Evolutionary conservation across 371 early-diverging fungal species (phyloP), one percentile per base, ranked within the genome.

Genomic region (Apophysomyces sp.): DNA sequence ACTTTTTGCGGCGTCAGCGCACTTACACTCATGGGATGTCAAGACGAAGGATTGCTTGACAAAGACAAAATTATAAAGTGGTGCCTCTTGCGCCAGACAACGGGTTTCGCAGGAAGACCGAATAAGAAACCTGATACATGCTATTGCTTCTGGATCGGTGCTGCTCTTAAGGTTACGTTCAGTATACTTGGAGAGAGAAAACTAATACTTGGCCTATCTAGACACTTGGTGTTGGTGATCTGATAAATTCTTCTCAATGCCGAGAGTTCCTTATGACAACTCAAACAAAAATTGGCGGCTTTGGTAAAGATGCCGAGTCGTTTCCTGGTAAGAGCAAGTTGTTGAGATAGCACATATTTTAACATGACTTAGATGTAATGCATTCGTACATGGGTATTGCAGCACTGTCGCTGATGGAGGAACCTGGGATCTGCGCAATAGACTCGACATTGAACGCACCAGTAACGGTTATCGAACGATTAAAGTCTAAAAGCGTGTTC

Each of bases 71-170:
- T 86, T 13, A 71, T 94, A n/a, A 64, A 72, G 39, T 98, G 99
- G 99, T 83, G 91, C 39, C 59, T 98, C 39, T 63, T 66, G 13
- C 83, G 93, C 9, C 97, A 95, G 67, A 69, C 69, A 27, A 77
- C 76, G 27, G 99, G 99, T 4, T 99, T 96, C 74, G 90, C 94
- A 62, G 99, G 99, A 5, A 78, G 99, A 56, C 80, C 83, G 4
- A 94, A 94, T 69, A 99, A 99, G 71, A 76, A 82, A 2, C 77
- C 87, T n/a, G 99, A 99, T 67, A 92, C 96, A 1, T 99, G 99
- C 74, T 99, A 99, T 74, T 90, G 97, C 8, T 99, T 96, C 74
- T 99, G 99, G 99, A 84, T 99, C 24, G 99, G 99, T 12, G 96
- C 90, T 0, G 66, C 89, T 8, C 66, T 97, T 27, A 73, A 85